Evolutionary conservation across 2,329 filamentous ascomycete species (phyloP).

Genomic region (Bimuria novae-zelandiae): DNA sequence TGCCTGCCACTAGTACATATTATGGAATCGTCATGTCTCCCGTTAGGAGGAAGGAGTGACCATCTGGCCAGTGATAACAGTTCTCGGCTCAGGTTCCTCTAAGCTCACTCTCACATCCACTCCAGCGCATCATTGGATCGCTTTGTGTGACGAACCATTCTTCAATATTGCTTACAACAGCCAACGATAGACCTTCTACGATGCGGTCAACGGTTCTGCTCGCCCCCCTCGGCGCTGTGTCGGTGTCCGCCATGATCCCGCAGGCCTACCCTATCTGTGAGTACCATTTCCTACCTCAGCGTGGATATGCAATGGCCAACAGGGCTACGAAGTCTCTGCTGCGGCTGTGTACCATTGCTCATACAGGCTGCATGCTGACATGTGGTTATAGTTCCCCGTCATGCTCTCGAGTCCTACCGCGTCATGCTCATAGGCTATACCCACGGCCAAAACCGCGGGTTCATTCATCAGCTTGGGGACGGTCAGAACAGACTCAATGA

Average conservation of each 20-base stretch:
- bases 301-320: too few species aligned
- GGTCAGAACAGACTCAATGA: conserved; percentile 65
- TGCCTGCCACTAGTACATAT: too few species aligned
- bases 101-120: too few species aligned
- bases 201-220: conserved; percentile 26
- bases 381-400: not conserved
- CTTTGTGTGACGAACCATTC: too few species aligned
- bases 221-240: conserved; percentile 22
- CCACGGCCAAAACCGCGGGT: not conserved
- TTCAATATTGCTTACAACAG: conserved; percentile 4
- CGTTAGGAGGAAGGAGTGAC: too few species aligned
- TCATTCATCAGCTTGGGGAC: conserved; percentile 56
- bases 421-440: conserved; percentile 15
- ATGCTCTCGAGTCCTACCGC: not conserved
- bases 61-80: too few species aligned
- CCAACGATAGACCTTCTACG: conserved; percentile 8
- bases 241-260: conserved; percentile 19
- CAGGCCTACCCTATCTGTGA: conserved; percentile 4
- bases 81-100: too few species aligned
- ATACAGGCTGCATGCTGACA: not conserved
- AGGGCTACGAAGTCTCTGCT: too few species aligned
- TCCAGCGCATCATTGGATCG: too few species aligned
- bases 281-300: not conserved
- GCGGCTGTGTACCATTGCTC: not conserved
- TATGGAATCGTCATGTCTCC: too few species aligned